Evolutionary conservation across 805 yeast genomes (phyloP), one percentile per base, ranked within the genome.

Genomic region (Yarrowia sp.): DNA sequence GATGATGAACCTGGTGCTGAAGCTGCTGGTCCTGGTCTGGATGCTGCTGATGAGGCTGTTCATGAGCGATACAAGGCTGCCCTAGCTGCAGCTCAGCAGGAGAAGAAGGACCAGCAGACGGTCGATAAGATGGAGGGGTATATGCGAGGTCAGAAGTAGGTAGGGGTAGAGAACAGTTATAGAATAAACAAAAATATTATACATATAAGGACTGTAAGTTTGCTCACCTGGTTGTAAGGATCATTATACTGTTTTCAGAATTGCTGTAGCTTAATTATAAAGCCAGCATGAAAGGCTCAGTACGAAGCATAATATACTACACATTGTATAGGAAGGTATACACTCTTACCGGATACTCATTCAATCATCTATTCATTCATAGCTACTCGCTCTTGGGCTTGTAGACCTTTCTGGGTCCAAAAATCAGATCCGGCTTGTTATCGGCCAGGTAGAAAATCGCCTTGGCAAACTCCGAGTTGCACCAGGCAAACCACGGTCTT

Each of bases 401-500:
- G 28, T 11, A 28, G 15, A 8, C 35, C 43, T 38, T 41, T 9
- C 15, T 41, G 31, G 36, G 28, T 36, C 65, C 64, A 38, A 89
- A 87, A 13, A 90, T 82, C 68, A 90, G 76, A 71, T 88, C 83
- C 0, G 96, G 96, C 72, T 88, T 89, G 61, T 88, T 77, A 66
- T 81, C 76, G 1, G 93, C 92, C 67, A 91, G 76, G 70, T 90
- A 87, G 51, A 91, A 74, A n/a, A 91, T 86, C 0, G 96, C 87
- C 74, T 89, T 89, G 18, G 92, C 97, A 76, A 91, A 90, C 75
- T 92, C 97, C 0, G 96, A 86, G 73, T 91, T 91, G 69, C 96
- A 89, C 97, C 97, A 91, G 5, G 96, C 88, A 78, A 92, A 92
- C 97, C 97, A 91, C 2, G 95, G 84, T 66, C 97, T 78, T 0